These are phyloP conservation scores for Fusarium aywerte DNA, from an alignment of 2,329 filamentous ascomycete genomes.

Conservation along the genomic window DNA sequence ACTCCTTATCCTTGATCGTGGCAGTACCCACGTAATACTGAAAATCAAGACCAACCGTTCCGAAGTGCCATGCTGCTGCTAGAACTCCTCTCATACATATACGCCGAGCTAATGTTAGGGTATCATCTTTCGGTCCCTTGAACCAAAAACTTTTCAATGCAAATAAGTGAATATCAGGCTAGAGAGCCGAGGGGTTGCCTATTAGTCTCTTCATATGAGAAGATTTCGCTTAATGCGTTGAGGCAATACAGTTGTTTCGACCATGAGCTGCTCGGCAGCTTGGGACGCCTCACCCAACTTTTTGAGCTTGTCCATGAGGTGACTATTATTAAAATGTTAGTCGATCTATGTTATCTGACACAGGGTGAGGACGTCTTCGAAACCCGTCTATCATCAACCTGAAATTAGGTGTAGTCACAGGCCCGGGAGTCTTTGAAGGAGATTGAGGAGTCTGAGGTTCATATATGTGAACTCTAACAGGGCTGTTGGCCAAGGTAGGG, in stretches of 20 bases:
- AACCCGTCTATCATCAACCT: conserved; percentile 43
- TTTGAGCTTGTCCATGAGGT: conserved; percentile 67
- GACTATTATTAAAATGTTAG: conserved; percentile 54
- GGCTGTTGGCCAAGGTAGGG: conserved; percentile 8
- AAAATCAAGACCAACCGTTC: neutral
- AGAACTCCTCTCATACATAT: neutral
- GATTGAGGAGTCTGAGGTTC: conserved; percentile 7
- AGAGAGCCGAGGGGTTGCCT: neutral
- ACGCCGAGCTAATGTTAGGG: conserved; percentile 34
- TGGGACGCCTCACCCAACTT: conserved; percentile 55
- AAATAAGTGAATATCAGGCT: neutral
- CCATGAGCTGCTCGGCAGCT: conserved; percentile 45
- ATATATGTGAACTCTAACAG: conserved; percentile 1
- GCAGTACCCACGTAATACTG: neutral
- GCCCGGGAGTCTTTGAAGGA: conserved; percentile 21
- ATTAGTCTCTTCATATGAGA: conserved; percentile 23
- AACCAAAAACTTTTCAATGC: conserved; percentile 6
- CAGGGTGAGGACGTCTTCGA: conserved; percentile 43
- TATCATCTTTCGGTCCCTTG: conserved; percentile 27
- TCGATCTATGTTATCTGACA: conserved; percentile 45
- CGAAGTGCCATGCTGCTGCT: neutral
- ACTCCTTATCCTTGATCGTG: neutral
- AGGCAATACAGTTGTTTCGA: conserved; percentile 52
- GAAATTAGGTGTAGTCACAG: conserved; percentile 39
- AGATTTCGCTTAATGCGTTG: conserved; percentile 59